Base-by-base conservation (phyloP, 139 green algal genomes). In the Monoraphidium neglectum region DNA sequence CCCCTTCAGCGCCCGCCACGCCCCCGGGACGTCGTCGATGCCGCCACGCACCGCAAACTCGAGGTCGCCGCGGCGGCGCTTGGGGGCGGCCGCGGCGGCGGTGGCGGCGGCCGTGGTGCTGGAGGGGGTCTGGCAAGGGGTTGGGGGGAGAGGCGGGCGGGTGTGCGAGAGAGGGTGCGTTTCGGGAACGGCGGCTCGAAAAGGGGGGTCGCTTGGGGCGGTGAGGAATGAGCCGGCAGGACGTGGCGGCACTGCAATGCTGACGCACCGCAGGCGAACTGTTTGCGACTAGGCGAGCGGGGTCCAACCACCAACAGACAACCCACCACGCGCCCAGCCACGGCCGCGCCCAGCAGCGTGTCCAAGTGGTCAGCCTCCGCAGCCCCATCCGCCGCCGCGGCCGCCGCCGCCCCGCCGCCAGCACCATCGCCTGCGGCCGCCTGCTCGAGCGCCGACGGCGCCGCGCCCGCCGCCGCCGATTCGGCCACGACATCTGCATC, bases 191-290 rank as follows among this genome's bases (percentile, higher is more conserved):
- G 37, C 32, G 46, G 30, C 30, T 32, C 49, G 24, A 37, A 70
- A 12, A 23, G 23, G 35, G 36, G 35, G 15, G 5, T 49, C 38
- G 13, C 46, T 24, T 21, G 15, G 16, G 0, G 28, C 2, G 12
- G 23, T 10, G 33, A 8, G 24, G 16, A 36, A 61, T 47, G n/a
- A 18, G 33, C 28, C 32, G 18, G 23, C 46, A 24, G 18, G 1
- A 15, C 47, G 36, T 4, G 23, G 61, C 77, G 59, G 73, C 4
- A 24, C 60, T 61, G 26, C 80, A 82, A 23, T 72, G 43, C 46
- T 49, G 68, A 16, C 79, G 40, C 35, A 91, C 62, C 53, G 86
- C 57, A 0, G 74, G 70, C 26, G 91, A 47, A 21, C n/a, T n/a
- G n/a, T n/a, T n/a, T n/a, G n/a, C n/a, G n/a, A n/a, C n/a, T n/a